Percentiles rank a stretch among this genome's conserved stretches.
These are phyloP conservation scores for Zopfia rhizophila DNA, from an alignment of 2,329 filamentous ascomycete genomes.

Conservation along the genomic window DNA sequence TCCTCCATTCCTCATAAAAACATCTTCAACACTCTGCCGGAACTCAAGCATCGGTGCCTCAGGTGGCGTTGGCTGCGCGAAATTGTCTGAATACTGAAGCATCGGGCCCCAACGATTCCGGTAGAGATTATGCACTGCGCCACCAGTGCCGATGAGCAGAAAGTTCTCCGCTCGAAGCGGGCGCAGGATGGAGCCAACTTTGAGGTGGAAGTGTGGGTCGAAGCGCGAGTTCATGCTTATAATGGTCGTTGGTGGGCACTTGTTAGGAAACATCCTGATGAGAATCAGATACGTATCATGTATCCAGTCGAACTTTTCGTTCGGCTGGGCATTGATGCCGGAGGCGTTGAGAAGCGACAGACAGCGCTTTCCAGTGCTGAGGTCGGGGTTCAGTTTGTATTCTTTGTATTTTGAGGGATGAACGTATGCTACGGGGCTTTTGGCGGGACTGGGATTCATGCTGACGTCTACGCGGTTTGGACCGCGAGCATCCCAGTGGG, in stretches of 20 bases:
- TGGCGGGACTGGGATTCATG: constrained; percentile 68
- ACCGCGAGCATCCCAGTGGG: constrained; percentile 71
- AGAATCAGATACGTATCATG: constrained; percentile 76
- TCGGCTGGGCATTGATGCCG: constrained; percentile 65
- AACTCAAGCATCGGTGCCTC: constrained; percentile 72
- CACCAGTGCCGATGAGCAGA: constrained; percentile 69
- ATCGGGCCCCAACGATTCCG: constrained; percentile 74
- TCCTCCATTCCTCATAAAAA: constrained; percentile 64
- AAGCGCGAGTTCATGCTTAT: constrained; percentile 66
- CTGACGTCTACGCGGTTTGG: constrained; percentile 68
- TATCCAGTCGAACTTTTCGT: constrained; percentile 74
- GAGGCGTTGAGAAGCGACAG: constrained; percentile 61
- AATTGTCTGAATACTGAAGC: constrained; percentile 70
- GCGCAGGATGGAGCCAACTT: constrained; percentile 67
- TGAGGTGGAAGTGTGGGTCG: constrained; percentile 67
- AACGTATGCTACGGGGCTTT: constrained; percentile 74
- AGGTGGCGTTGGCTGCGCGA: constrained; percentile 68
- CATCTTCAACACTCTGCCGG: constrained; percentile 71
- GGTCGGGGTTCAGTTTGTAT: constrained; percentile 71
- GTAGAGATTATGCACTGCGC: constrained; percentile 76
- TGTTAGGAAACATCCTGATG: constrained; percentile 73
- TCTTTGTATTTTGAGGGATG: constrained; percentile 71
- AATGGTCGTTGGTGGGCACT: constrained; percentile 73
- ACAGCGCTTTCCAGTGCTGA: constrained; percentile 62
- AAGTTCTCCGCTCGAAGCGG: constrained; percentile 65